Conservation (phyloP, 164 flowering plant genomes). For the Vitis riparia region DNA sequence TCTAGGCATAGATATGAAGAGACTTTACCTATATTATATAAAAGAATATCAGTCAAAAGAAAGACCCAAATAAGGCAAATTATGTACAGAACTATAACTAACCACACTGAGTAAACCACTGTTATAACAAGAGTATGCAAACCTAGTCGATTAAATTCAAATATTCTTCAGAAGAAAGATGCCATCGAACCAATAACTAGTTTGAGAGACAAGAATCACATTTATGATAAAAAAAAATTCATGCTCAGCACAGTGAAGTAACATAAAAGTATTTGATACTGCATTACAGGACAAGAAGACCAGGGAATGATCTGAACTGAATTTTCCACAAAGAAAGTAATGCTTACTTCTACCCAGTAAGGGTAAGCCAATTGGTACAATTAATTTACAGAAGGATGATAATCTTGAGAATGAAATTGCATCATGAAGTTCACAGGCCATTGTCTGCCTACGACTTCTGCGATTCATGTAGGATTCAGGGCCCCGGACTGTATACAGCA, state of each 20-base stretch:
- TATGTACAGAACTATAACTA: no score
- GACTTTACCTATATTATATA: conserved; percentile 53
- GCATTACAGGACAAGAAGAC: background rate
- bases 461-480: conserved; percentile 39
- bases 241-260: background rate
- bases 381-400: conserved; percentile 69
- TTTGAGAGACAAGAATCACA: no score
- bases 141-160: background rate
- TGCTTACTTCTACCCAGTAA: conserved; percentile 65
- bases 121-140: background rate
- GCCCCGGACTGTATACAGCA: conserved; percentile 65
- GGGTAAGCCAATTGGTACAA: conserved; percentile 85
- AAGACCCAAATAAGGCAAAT: background rate
- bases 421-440: conserved; percentile 68
- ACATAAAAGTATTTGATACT: background rate
- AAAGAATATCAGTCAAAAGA: conserved; percentile 8
- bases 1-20: conserved; percentile 49
- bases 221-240: background rate
- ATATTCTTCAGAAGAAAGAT: no score
- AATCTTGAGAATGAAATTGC: conserved; percentile 77
- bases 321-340: background rate
- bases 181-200: no score
- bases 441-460: conserved; percentile 34
- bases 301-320: background rate
- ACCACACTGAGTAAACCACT: no score